A percentile compares a stretch with the other conserved stretches of the same genome.
Conservation (phyloP, 306 rosid genomes). For the Lithocarpus polystachyus region DNA sequence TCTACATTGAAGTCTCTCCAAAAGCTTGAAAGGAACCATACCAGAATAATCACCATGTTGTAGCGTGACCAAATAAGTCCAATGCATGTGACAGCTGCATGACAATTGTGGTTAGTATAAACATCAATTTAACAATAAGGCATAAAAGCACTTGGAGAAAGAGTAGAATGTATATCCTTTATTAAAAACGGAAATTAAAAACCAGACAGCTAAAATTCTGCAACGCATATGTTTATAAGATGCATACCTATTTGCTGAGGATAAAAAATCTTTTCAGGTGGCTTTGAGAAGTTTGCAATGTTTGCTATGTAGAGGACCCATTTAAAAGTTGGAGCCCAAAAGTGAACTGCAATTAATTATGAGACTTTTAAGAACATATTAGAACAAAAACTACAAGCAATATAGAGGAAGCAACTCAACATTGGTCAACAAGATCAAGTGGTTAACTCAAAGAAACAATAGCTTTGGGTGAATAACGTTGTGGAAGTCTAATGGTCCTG, state of each 20-base stretch:
- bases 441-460: background rate
- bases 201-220: background rate
- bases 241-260: conserved; percentile 13
- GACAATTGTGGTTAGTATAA: background rate
- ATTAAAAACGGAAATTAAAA: background rate
- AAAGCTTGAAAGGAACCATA: conserved; percentile 1
- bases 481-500: no score
- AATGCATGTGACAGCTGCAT: conserved; percentile 23
- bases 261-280: conserved; percentile 11
- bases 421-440: background rate
- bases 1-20: background rate
- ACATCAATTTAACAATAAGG: background rate
- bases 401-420: background rate
- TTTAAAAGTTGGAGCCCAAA: conserved; percentile 32
- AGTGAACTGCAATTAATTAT: conserved; percentile 7
- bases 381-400: background rate
- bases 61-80: conserved; percentile 27
- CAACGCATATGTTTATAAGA: background rate
- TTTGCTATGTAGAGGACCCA: conserved; percentile 28
- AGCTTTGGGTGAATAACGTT: no score
- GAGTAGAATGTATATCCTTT: background rate
- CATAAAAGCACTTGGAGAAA: background rate
- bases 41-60: conserved; percentile 24
- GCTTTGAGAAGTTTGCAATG: conserved; percentile 23
- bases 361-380: background rate